These are phyloP conservation scores for Cercospora citrullina DNA, from an alignment of 2,329 filamentous ascomycete species.

Conservation along the genomic window DNA sequence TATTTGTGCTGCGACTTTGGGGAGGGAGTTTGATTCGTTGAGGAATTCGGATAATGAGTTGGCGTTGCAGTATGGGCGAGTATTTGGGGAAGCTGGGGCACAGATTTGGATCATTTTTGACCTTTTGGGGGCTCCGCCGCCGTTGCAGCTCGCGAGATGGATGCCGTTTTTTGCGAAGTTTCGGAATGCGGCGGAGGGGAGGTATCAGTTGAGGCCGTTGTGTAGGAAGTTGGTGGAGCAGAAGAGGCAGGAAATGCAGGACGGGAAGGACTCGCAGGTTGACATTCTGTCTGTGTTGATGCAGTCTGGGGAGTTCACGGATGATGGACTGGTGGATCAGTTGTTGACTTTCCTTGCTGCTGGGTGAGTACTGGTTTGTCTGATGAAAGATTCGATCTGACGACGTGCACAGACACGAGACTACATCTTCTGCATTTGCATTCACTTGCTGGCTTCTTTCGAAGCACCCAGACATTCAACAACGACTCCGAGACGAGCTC, in stretches of 20 bases:
- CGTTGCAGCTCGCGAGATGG: conserved; percentile 4
- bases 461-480: conserved; percentile 51
- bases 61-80: conserved; percentile 1
- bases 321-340: conserved; percentile 54
- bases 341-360: conserved; percentile 57
- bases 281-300: conserved; percentile 53
- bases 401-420: conserved; percentile 59
- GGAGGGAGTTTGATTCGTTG: conserved; percentile 45
- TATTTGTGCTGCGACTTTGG: conserved; percentile 47
- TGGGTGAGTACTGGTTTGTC: conserved; percentile 27
- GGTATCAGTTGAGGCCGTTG: conserved; percentile 10
- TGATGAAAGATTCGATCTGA: neutral
- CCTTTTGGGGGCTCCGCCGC: neutral
- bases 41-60: conserved; percentile 8
- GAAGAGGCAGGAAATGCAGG: conserved; percentile 41
- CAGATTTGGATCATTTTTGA: conserved; percentile 3
- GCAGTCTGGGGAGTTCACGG: conserved; percentile 53
- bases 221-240: conserved; percentile 1
- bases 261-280: conserved; percentile 34
- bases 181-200: conserved; percentile 3
- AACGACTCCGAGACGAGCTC: conserved; percentile 49
- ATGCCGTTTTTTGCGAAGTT: conserved; percentile 7
- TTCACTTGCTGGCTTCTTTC: conserved; percentile 73
- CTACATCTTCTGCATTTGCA: conserved; percentile 69
- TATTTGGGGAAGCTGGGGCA: conserved; percentile 1